These are phyloP conservation scores for Lichina pygmaea DNA, from an alignment of 495 filamentous ascomycete species.

Conservation along the genomic window DNA sequence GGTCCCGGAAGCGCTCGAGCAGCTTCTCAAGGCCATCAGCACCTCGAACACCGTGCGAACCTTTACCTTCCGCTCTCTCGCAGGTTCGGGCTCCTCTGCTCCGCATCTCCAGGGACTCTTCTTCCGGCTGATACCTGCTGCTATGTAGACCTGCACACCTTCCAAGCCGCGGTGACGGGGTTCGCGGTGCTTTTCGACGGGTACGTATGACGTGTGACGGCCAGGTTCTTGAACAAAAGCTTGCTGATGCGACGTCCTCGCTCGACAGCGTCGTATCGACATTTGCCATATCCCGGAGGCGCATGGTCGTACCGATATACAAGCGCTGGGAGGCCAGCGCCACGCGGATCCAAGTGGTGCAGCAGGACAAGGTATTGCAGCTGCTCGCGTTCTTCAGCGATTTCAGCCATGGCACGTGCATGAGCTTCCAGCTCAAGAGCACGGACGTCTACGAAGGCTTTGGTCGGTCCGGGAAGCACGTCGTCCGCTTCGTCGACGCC, in stretches of 20 bases:
- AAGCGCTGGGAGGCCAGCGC: constrained; percentile 65
- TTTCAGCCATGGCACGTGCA: constrained; percentile 56
- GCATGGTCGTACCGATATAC: constrained; percentile 69
- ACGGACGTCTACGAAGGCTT: constrained; percentile 58
- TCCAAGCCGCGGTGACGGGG: constrained; percentile 52
- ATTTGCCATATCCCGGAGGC: constrained; percentile 59
- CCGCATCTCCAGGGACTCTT: background rate
- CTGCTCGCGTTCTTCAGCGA: constrained; percentile 62
- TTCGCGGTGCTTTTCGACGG: constrained; percentile 51
- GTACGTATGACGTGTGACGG: constrained; percentile 7
- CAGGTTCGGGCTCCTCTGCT: background rate
- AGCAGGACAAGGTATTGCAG: constrained; percentile 42
- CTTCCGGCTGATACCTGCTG: background rate
- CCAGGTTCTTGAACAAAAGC: too few species aligned
- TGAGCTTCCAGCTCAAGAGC: constrained; percentile 62
- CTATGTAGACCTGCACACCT: constrained; percentile 35
- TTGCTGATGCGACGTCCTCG: background rate
- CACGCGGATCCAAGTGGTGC: constrained; percentile 54
- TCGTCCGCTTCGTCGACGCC: constrained; percentile 54
- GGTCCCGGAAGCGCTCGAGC: constrained; percentile 22
- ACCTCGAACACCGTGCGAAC: constrained; percentile 17
- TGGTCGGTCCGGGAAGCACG: constrained; percentile 34
- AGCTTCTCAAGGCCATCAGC: constrained; percentile 22
- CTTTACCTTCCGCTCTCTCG: constrained; percentile 20
- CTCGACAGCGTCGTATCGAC: constrained; percentile 27